Conservation (phyloP, 2,329 filamentous ascomycete genomes). For the Colletotrichum somersetense region DNA sequence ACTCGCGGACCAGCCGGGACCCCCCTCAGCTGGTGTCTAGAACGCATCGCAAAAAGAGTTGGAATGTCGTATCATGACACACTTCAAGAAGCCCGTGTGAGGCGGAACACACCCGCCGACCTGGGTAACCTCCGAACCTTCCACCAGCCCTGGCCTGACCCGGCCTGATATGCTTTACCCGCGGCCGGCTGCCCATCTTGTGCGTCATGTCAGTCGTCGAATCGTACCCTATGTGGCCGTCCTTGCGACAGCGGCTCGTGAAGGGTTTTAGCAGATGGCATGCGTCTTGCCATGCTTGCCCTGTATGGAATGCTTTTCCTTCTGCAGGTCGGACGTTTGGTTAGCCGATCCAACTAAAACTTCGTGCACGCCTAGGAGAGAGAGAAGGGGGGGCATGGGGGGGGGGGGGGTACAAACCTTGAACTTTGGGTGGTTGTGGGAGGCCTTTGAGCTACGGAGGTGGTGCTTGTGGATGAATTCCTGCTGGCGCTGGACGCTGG, state of each 20-base stretch:
- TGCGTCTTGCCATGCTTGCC: conserved; percentile 94
- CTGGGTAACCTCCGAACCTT: background rate
- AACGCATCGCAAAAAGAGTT: background rate
- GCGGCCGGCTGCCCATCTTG: background rate
- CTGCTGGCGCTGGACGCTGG: conserved; percentile 77
- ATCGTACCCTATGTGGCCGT: conserved; percentile 19
- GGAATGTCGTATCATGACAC: background rate
- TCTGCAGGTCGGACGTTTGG: conserved; percentile 52
- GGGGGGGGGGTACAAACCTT: conserved; percentile 61
- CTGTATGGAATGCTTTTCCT: conserved; percentile 88
- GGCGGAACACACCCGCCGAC: background rate
- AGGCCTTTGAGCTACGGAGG: conserved; percentile 64
- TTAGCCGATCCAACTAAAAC: background rate
- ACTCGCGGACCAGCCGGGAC: background rate
- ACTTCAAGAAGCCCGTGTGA: background rate
- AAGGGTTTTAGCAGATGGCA: conserved; percentile 76
- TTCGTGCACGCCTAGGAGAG: background rate
- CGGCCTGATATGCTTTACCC: background rate
- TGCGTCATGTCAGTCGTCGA: conserved; percentile 32
- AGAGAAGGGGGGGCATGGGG: too few species aligned
- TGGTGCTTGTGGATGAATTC: conserved; percentile 72
- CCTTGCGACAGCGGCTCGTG: conserved; percentile 15
- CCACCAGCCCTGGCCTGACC: background rate
- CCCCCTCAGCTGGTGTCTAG: background rate
- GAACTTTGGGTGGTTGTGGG: conserved; percentile 65